Percentiles rank a stretch among this genome's conserved stretches.
Evolutionary conservation across 331 rosid genomes (phyloP).

Genomic region (Ulmus americana): DNA sequence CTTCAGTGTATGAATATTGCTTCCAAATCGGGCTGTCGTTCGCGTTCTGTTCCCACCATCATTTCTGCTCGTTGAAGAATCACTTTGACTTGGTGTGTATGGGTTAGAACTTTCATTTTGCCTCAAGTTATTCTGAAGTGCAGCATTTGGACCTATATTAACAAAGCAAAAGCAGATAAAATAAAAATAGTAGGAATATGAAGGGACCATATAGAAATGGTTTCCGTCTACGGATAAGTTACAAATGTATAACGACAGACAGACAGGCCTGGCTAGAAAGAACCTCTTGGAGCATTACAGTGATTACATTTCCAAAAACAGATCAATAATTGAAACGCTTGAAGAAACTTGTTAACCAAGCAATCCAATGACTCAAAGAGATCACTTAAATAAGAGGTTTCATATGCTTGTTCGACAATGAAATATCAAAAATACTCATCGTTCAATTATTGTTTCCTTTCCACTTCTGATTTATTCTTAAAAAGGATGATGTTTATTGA

Average conservation of each 20-base stretch:
- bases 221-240: too few relatives aligned
- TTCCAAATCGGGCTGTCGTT: constrained; percentile 31
- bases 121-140: not conserved
- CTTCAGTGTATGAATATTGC: constrained; percentile 47
- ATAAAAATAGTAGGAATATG: not conserved
- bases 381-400: not conserved
- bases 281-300: too few relatives aligned
- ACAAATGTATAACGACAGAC: too few relatives aligned
- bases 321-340: not conserved
- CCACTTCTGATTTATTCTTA: too few relatives aligned
- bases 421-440: not conserved
- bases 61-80: constrained; percentile 14
- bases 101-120: constrained; percentile 17
- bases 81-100: constrained; percentile 17
- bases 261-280: too few relatives aligned
- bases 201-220: not conserved
- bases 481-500: too few relatives aligned
- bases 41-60: constrained; percentile 19
- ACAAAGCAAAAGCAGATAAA: not conserved
- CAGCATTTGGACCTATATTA: constrained; percentile 32
- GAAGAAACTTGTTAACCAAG: too few relatives aligned
- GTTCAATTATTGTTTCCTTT: not conserved
- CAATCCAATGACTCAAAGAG: not conserved
- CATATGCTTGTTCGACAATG: not conserved
- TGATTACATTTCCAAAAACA: not conserved